Percentiles rank a stretch among this genome's conserved stretches.
Evolutionary conservation across 495 filamentous ascomycete genomes (phyloP).

Genomic region (Immersiella caudata): DNA sequence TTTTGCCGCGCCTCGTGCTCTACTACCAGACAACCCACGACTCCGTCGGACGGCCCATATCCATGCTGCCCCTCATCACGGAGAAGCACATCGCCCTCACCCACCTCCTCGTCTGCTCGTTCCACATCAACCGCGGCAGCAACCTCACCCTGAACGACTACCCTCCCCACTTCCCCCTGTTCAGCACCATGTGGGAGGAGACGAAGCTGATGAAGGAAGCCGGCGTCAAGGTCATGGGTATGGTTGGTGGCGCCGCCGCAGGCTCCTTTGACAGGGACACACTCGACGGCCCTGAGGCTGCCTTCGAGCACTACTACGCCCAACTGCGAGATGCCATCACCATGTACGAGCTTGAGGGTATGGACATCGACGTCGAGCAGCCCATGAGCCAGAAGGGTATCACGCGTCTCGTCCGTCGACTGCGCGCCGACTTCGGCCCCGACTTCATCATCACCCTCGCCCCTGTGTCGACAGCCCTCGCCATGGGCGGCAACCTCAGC

Average conservation of each 20-base stretch:
- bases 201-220: constrained; percentile 57
- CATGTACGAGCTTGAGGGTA: constrained; percentile 62
- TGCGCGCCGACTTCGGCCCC: constrained; percentile 71
- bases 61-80: constrained; percentile 71
- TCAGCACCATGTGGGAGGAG: constrained; percentile 68
- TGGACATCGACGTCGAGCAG: constrained; percentile 88
- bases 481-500: constrained; percentile 62
- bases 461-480: constrained; percentile 74
- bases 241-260: constrained; percentile 79
- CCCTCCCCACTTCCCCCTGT: constrained; percentile 56
- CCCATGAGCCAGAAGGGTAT: constrained; percentile 70
- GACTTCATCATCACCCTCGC: constrained; percentile 76
- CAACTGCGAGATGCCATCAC: constrained; percentile 64
- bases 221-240: constrained; percentile 74
- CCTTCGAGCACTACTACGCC: constrained; percentile 69
- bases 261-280: constrained; percentile 61
- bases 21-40: constrained; percentile 74
- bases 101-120: constrained; percentile 74
- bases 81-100: constrained; percentile 57
- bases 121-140: constrained; percentile 67
- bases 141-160: constrained; percentile 76
- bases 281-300: constrained; percentile 55
- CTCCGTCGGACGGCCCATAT: constrained; percentile 61
- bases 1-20: constrained; percentile 51
- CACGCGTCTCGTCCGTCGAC: constrained; percentile 67